Evolutionary conservation across 768 basidiomycete genomes (phyloP), one percentile per base, ranked within the genome.

Genomic region (Mycena pura): DNA sequence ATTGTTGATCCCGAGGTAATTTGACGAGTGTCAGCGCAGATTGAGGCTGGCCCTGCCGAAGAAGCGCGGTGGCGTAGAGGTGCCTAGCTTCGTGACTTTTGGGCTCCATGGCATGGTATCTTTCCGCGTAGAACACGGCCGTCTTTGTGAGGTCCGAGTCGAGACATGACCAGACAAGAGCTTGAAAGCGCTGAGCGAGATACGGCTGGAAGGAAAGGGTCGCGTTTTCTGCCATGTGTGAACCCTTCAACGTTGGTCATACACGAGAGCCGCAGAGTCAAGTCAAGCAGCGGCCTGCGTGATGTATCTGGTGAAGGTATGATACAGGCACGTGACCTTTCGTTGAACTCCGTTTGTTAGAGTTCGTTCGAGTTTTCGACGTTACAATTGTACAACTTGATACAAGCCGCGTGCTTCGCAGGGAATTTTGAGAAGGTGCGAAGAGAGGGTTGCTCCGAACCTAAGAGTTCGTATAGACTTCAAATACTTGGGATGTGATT

Each of bases 111-210:
- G 86, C 84, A 72, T 83, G 90, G 73, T 92, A 92, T 64, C 92
- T 80, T 76, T 96, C 95, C 32, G 93, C 92, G 77, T 92, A 92
- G 79, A 96, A 96, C 44, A 93, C 84, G 38, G 94, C 93, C 13
- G 92, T 88, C 74, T 83, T 85, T 68, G 84, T 80, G 43, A 95
- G 86, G 69, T 90, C 90, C 54, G 86, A 83, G 78, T 95, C 93
- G 59, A 95, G 87, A 76, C 87, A 93, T 68, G 86, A 86, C 92
- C 92, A 93, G 69, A 93, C 82, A 63, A 95, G 81, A 50, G 84
- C 78, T 65, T 84, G 84, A 71, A 91, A 89, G 65, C 90, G 89
- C 74, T 86, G 85, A 48, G 82, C 80, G 69, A 92, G 84, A 70
- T 83, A 49, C 8, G 55, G 50, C 29, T 63, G 56, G 45, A 63